A percentile compares a stretch with the other conserved stretches of the same genome.
Evolutionary conservation across 169 alveolate genomes (phyloP).

Genomic region (Cyclospora cayetanensis): DNA sequence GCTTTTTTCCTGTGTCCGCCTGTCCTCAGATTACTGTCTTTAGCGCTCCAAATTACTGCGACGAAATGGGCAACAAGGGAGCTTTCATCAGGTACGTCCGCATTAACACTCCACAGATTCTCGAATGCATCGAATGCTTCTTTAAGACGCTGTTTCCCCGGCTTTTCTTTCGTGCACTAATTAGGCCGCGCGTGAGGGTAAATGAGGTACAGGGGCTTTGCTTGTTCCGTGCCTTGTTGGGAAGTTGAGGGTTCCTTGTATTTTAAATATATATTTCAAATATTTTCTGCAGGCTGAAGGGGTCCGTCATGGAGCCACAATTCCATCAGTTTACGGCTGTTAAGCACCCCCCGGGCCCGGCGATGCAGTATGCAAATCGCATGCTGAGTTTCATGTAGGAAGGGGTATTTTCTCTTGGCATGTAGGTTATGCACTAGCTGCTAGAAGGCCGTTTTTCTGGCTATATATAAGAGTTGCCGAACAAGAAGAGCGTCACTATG

Average conservation of each 20-base stretch:
- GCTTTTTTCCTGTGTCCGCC: neutral
- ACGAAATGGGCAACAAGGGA: constrained; percentile 98
- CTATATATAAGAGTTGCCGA: too few relatives aligned
- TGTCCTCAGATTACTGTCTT: constrained; percentile 95
- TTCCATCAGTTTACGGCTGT: constrained; percentile 93
- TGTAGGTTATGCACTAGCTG: too few relatives aligned
- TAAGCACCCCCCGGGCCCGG: constrained; percentile 94
- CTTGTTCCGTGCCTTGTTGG: neutral
- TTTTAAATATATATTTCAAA: neutral
- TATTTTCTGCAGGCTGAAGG: constrained; percentile 81
- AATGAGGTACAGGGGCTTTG: neutral
- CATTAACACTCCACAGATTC: neutral
- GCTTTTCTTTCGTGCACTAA: neutral
- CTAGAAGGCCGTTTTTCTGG: too few relatives aligned
- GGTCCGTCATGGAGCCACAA: constrained; percentile 90
- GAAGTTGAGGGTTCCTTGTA: neutral
- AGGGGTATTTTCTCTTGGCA: neutral
- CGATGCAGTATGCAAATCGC: constrained; percentile 93
- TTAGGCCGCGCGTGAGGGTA: neutral
- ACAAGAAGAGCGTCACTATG: too few relatives aligned
- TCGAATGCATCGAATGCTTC: too few relatives aligned
- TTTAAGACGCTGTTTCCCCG: neutral
- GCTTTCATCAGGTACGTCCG: constrained; percentile 71
- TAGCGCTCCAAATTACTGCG: constrained; percentile 99
- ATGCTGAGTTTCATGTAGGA: constrained; percentile 58